Conservation (phyloP, 306 rosid species). For the Glycine soja region DNA sequence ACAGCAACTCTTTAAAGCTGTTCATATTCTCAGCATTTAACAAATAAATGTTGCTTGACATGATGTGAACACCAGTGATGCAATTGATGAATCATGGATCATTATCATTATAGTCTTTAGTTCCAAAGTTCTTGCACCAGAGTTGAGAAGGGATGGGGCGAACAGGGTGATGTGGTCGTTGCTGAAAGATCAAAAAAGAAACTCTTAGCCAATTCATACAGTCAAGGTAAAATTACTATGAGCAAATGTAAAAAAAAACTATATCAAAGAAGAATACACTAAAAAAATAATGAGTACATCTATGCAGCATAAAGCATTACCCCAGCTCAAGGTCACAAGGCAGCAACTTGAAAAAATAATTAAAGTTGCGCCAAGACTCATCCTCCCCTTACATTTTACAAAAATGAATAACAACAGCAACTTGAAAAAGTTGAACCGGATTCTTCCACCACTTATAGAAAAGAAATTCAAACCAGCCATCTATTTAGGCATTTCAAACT, state of each 20-base stretch:
- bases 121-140: slow-evolving; percentile 98
- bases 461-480: slow-evolving; percentile 34
- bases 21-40: slow-evolving; percentile 48
- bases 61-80: slow-evolving; percentile 37
- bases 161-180: slow-evolving; percentile 95
- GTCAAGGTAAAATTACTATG: background rate
- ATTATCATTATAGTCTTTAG: slow-evolving; percentile 67
- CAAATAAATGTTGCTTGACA: slow-evolving; percentile 43
- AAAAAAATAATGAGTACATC: background rate
- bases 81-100: slow-evolving; percentile 26
- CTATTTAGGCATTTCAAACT: slow-evolving; percentile 33
- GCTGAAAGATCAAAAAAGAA: slow-evolving; percentile 64
- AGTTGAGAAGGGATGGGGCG: slow-evolving; percentile 98
- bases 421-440: slow-evolving; percentile 37
- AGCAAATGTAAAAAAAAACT: background rate
- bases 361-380: background rate
- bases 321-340: background rate
- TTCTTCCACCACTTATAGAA: slow-evolving; percentile 20
- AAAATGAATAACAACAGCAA: slow-evolving; percentile 9
- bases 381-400: background rate
- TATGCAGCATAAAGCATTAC: background rate
- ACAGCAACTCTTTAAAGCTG: slow-evolving; percentile 50
- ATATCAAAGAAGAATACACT: too few relatives aligned
- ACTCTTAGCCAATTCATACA: slow-evolving; percentile 37
- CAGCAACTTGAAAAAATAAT: background rate